These are phyloP conservation scores for Russula olivacea DNA, from an alignment of 768 basidiomycete genomes.

Conservation along the genomic window DNA sequence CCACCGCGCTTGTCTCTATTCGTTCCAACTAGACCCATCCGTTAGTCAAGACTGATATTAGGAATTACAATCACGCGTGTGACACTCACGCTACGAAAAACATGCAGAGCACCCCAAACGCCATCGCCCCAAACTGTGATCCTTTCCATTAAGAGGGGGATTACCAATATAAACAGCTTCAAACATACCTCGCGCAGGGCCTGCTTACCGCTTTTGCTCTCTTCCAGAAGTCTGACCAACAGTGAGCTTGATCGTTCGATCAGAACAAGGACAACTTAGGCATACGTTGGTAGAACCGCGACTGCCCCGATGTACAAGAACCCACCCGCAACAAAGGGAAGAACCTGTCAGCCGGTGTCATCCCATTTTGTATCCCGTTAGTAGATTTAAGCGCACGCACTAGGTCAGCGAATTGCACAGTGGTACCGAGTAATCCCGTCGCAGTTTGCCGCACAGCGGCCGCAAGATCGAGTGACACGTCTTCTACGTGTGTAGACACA, in stretches of 20 bases:
- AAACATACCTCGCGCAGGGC: conserved; percentile 79
- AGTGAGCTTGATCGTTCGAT: conserved; percentile 12
- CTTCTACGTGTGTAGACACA: conserved; percentile 38
- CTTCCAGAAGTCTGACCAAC: conserved; percentile 60
- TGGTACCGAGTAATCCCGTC: conserved; percentile 77
- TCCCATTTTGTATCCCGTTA: conserved; percentile 21
- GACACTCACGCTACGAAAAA: conserved; percentile 79
- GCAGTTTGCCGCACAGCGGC: conserved; percentile 73
- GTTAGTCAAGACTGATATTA: conserved; percentile 14
- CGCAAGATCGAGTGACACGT: conserved; percentile 53
- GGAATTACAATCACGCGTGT: conserved; percentile 16
- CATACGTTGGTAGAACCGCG: conserved; percentile 85
- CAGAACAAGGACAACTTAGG: conserved; percentile 23
- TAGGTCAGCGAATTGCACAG: conserved; percentile 69
- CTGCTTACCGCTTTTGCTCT: conserved; percentile 83
- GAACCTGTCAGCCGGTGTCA: conserved; percentile 48
- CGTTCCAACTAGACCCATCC: conserved; percentile 55
- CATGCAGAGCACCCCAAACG: conserved; percentile 87
- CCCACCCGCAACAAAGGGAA: conserved; percentile 85
- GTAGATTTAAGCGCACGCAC: conserved; percentile 41
- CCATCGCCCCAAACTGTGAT: conserved; percentile 83
- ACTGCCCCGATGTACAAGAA: conserved; percentile 94
- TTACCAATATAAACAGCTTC: conserved; percentile 7
- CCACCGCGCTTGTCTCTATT: conserved; percentile 39
- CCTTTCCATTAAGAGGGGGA: conserved; percentile 16